phyloP scores from a whole-genome alignment of 106 monocot genomes.

The Triglochin maritima region DNA sequence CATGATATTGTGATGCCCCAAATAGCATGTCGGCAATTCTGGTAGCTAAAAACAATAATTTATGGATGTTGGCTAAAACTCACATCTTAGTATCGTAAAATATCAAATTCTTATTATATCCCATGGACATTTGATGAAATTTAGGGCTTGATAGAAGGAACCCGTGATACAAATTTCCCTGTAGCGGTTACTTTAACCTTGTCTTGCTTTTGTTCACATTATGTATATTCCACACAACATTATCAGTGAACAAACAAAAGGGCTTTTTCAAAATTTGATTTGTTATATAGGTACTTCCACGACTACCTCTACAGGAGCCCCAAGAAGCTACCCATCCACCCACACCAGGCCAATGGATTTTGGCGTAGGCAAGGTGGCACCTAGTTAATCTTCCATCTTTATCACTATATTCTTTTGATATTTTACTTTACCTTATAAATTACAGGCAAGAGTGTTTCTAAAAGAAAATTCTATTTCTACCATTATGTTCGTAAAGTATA shows the following conservation, averaged over 20 bases:
- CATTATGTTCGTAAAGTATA: neutral
- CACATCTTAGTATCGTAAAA: too few relatives aligned
- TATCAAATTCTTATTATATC: too few relatives aligned
- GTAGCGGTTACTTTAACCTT: neutral
- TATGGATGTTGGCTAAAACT: too few relatives aligned
- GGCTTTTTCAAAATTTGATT: neutral
- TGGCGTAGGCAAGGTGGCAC: conserved; percentile 26
- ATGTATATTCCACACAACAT: neutral
- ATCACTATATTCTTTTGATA: neutral
- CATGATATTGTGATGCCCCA: too few relatives aligned
- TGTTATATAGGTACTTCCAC: neutral
- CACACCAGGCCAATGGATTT: conserved; percentile 6
- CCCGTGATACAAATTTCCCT: neutral
- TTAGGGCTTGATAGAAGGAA: too few relatives aligned
- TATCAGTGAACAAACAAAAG: neutral
- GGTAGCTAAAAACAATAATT: too few relatives aligned
- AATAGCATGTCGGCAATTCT: neutral
- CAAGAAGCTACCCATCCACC: neutral
- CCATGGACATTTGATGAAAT: too few relatives aligned
- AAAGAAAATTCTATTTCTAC: neutral
- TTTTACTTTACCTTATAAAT: neutral
- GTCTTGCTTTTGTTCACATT: neutral
- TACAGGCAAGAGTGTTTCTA: neutral
- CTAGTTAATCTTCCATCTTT: neutral
- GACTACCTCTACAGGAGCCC: conserved; percentile 1